Evolutionary conservation across 148 eudicot species (phyloP), one percentile per base, ranked within the genome.

Genomic region (Talinum fruticosum): DNA sequence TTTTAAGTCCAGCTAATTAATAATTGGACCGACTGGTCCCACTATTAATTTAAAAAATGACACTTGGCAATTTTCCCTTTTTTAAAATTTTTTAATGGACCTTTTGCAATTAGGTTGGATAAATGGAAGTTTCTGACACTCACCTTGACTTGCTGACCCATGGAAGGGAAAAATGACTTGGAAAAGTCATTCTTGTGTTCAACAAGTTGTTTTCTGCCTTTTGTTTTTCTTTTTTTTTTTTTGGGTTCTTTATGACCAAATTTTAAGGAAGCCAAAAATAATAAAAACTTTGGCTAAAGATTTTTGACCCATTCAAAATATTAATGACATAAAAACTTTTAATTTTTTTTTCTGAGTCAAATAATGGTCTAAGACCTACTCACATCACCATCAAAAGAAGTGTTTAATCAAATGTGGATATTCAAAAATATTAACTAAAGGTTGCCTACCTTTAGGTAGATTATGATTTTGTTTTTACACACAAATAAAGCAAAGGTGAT

Each of bases 371-470:
- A 10, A 61, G 77, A 23, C 69, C 77, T 75, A 61, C 69, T 62
- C 28, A 75, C 69, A 75, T 75, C 77, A 74, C 77, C 28, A 74
- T 74, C 77, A 74, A 74, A 35, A 35, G 35, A 61, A 21, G 34
- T 74, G 77, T 32, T 47, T n/a, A 28, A 10, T 26, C 33, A 73
- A 73, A 73, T 73, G 76, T 30, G 32, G 4, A 18, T 73, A n/a
- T 30, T 14, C 47, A 57, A 37, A 21, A 4, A 72, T 6, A 10
- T 23, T 21, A 5, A 2, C 12, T 8, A 44, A 21, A 49, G 18
- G 10, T 72, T 29, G 29, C 61, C 36, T 49, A 29, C n/a, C 64
- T 72, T 72, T 69, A 4, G 8, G 73, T 41, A 47, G 32, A 38
- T 36, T 30, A 70, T 70, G 32, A 7, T 36, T 8, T 12, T 37